Evolutionary conservation across 139 green algal species (phyloP), one percentile per base, ranked within the genome.

Genomic region (Trebouxia sp.): DNA sequence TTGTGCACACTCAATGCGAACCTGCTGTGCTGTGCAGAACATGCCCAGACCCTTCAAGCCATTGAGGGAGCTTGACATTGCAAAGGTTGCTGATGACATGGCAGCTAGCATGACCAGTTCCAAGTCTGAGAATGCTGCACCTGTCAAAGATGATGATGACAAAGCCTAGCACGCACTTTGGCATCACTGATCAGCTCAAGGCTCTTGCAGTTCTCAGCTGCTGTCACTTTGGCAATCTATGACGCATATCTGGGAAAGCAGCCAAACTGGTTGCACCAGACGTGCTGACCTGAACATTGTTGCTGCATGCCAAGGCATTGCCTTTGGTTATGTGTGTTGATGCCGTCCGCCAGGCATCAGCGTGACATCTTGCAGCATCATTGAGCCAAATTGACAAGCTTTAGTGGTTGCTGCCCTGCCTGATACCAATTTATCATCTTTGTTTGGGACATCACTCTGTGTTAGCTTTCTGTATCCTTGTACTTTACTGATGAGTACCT

Each of bases 11-110:
- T n/a, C n/a, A n/a, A n/a, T n/a, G n/a, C n/a, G n/a, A n/a, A n/a
- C n/a, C n/a, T n/a, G n/a, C n/a, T n/a, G n/a, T 58, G 50, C 50
- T 22, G 2, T 55, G 20, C 41, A 77, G 69, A 53, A 77, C 69
- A 77, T 77, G 69, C 69, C 69, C 12, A 39, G 69, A 6, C 69
- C 69, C 37, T 77, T 77, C 41, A 77, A 77, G n/a, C 42, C 53
- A 41, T 41, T 77, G 24, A 77, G 69, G n/a, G 69, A 77, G n/a
- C 69, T 56, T 14, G 69, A 77, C 41, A 51, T 77, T 55, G 69
- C n/a, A n/a, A 53, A 51, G 41, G 1, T 77, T 11, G 69, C 69
- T 56, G 69, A 77, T 51, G 69, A 77, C 41, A 77, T 77, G 42
- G 69, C 69, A 53, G 69, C 69, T 20, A 37, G 43, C 35, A 42